Evolutionary conservation across 129 eudicot genomes (phyloP).

Genomic region (Apium graveolens): DNA sequence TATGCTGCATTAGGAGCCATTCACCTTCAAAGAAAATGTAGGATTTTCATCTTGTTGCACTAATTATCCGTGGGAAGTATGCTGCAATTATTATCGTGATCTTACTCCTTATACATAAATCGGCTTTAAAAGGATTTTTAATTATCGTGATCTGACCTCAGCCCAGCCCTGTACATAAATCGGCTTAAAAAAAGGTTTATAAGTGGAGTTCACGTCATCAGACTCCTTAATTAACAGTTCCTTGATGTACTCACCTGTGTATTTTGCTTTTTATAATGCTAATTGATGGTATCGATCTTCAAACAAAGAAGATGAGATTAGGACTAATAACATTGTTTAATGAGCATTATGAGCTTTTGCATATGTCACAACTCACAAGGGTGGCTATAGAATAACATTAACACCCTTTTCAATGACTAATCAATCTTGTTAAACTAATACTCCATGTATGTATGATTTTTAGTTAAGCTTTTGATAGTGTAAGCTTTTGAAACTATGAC

Average conservation of each 20-base stretch:
- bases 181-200: neutral
- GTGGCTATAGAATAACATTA: slow-evolving; percentile 6
- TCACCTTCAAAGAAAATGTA: no score
- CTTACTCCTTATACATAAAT: no score
- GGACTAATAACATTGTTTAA: neutral
- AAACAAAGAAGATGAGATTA: neutral
- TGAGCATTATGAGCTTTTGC: neutral
- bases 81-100: no score
- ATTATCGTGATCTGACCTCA: no score
- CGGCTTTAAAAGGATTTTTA: no score
- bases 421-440: neutral
- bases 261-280: neutral
- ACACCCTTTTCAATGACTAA: slow-evolving; percentile 7
- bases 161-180: no score
- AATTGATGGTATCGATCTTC: neutral
- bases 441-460: neutral
- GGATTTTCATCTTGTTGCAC: no score
- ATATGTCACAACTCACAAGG: neutral
- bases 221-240: neutral
- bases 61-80: no score
- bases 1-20: no score
- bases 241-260: neutral
- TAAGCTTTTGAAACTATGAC: slow-evolving; percentile 6
- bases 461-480: neutral
- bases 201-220: slow-evolving; percentile 8